Evolutionary conservation across 306 rosid species (phyloP).

Genomic region (Cucurbita argyrosperma): DNA sequence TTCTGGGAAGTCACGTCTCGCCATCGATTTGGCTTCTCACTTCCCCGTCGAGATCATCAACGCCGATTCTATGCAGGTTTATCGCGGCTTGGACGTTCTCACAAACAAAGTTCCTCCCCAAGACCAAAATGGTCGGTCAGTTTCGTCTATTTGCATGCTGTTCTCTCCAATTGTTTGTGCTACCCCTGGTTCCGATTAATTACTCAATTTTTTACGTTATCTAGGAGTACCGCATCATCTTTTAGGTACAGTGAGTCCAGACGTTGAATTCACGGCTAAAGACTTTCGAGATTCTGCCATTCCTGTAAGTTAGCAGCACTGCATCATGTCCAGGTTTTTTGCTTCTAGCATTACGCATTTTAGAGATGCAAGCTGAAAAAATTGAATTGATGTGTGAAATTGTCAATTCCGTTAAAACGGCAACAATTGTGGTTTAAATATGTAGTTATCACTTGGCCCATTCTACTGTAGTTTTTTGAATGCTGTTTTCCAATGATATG

Average conservation of each 20-base stretch:
- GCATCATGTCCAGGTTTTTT: not conserved
- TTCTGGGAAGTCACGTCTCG: conserved; percentile 73
- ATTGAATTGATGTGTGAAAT: not conserved
- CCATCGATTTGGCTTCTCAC: conserved; percentile 60
- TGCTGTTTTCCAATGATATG: not conserved
- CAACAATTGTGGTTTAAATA: not conserved
- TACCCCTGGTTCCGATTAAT: not conserved
- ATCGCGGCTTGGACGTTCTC: conserved; percentile 72
- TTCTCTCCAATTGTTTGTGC: not conserved
- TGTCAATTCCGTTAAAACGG: not conserved
- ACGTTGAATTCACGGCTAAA: conserved; percentile 69
- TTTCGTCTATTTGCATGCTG: not conserved
- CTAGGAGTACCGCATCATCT: conserved; percentile 84
- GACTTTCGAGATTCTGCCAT: conserved; percentile 64
- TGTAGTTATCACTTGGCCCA: not conserved
- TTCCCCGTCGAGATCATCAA: conserved; percentile 71
- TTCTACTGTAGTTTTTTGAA: not conserved
- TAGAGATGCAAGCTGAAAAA: not conserved
- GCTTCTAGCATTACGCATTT: not conserved
- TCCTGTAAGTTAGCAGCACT: conserved; percentile 28
- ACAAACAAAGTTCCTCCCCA: conserved; percentile 57
- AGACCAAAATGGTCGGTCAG: conserved; percentile 42
- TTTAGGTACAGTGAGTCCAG: conserved; percentile 51
- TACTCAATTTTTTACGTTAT: conserved; percentile 4
- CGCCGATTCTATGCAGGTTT: conserved; percentile 94